Conservation (phyloP, 106 monocot species). For the Posidonia australis region DNA sequence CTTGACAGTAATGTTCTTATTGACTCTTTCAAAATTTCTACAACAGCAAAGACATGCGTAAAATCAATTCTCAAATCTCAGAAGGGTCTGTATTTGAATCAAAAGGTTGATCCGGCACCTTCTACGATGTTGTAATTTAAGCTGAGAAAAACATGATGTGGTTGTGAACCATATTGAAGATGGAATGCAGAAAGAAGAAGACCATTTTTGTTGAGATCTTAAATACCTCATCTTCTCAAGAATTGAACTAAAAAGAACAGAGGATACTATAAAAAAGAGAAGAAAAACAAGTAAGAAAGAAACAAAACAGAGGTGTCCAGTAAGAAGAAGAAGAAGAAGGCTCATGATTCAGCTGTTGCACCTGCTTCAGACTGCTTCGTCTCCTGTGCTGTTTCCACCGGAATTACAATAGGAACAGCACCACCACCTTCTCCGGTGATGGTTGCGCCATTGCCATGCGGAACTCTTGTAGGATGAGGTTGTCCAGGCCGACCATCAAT, state of each 20-base stretch:
- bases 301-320: neutral
- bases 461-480: neutral
- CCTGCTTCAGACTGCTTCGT: neutral
- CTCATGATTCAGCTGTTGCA: neutral
- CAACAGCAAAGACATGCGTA: too few species aligned
- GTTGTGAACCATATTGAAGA: too few species aligned
- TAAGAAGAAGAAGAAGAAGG: neutral
- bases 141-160: too few species aligned
- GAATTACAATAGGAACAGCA: constrained; percentile 8
- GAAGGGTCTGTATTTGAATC: too few species aligned
- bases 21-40: too few species aligned
- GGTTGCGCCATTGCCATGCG: neutral
- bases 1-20: too few species aligned
- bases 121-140: too few species aligned
- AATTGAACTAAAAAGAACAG: neutral
- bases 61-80: too few species aligned
- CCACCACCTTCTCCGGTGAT: neutral
- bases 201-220: constrained; percentile 1
- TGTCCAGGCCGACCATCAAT: constrained; percentile 9
- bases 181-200: neutral
- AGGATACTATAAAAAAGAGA: neutral
- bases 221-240: neutral
- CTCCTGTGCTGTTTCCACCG: neutral
- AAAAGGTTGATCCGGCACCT: too few species aligned
- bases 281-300: neutral